Conservation (phyloP, 164 flowering plant genomes). For the Vitis rotundifolia region DNA sequence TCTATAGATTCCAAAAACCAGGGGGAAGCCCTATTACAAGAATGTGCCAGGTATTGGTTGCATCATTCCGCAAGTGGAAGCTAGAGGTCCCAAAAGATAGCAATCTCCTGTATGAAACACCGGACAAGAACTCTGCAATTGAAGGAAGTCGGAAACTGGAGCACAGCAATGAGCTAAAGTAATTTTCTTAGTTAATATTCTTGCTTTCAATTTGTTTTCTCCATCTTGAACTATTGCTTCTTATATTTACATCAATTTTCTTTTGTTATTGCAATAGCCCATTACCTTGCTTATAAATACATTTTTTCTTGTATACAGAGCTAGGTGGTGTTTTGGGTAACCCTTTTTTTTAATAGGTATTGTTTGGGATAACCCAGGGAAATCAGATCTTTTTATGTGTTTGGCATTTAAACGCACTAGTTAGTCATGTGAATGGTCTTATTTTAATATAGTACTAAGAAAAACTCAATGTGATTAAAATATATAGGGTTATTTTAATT, state of each 20-base stretch:
- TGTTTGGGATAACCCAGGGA: too few species aligned
- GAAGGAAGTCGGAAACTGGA: slow-evolving; percentile 80
- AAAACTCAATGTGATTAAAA: too few species aligned
- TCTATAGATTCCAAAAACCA: slow-evolving; percentile 86
- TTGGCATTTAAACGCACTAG: too few species aligned
- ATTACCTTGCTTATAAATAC: too few species aligned
- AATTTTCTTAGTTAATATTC: slow-evolving; percentile 15
- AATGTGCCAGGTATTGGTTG: slow-evolving; percentile 84
- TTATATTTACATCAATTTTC: not conserved
- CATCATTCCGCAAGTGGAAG: slow-evolving; percentile 65
- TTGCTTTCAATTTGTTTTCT: not conserved
- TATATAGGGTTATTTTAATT: too few species aligned
- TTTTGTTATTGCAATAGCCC: too few species aligned
- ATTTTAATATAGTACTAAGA: too few species aligned
- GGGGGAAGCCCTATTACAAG: slow-evolving; percentile 90
- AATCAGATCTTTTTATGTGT: too few species aligned
- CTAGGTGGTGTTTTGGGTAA: too few species aligned
- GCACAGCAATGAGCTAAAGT: slow-evolving; percentile 77
- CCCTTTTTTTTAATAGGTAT: too few species aligned
- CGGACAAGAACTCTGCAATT: slow-evolving; percentile 68
- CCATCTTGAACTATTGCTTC: not conserved
- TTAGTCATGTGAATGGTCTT: too few species aligned
- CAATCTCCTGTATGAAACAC: slow-evolving; percentile 64
- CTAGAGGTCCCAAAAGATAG: slow-evolving; percentile 59
- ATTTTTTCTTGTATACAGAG: too few species aligned